Conservation (phyloP, 768 basidiomycete species). For the Suillus cothurnatus region DNA sequence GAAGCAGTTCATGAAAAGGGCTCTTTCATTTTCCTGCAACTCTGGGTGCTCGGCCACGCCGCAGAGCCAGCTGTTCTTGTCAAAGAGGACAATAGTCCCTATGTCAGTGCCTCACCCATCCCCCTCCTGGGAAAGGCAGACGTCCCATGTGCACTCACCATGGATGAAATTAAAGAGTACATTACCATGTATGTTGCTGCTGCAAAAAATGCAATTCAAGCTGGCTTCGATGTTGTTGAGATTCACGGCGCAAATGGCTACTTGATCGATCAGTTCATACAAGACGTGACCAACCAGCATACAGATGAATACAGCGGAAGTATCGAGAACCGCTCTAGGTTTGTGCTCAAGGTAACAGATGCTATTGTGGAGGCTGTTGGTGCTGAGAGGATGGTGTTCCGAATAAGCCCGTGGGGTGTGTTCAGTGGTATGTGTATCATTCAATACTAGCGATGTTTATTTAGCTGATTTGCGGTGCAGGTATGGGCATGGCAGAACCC, state of each 20-base stretch:
- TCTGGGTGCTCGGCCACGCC: conserved; percentile 56
- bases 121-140: conserved; percentile 17
- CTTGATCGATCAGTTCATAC: conserved; percentile 63
- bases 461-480: conserved; percentile 25
- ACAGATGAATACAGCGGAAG: conserved; percentile 72
- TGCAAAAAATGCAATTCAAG: conserved; percentile 36
- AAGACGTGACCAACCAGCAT: conserved; percentile 55
- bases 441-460: conserved; percentile 4
- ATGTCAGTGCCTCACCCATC: conserved; percentile 38
- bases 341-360: conserved; percentile 55
- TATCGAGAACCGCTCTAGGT: conserved; percentile 59
- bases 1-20: conserved; percentile 58
- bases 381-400: conserved; percentile 51
- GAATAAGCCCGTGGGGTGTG: conserved; percentile 57
- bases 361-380: conserved; percentile 57
- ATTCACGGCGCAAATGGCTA: conserved; percentile 47
- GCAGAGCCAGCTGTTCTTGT: conserved; percentile 37
- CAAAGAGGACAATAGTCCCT: conserved; percentile 33
- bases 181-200: conserved; percentile 32
- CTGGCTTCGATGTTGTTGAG: conserved; percentile 52
- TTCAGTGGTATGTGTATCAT: conserved; percentile 14
- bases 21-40: conserved; percentile 48
- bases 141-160: conserved; percentile 22
- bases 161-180: conserved; percentile 36
- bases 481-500: conserved; percentile 58